phyloP scores from a whole-genome alignment of 768 basidiomycete genomes.

The Collybiopsis luxurians region DNA sequence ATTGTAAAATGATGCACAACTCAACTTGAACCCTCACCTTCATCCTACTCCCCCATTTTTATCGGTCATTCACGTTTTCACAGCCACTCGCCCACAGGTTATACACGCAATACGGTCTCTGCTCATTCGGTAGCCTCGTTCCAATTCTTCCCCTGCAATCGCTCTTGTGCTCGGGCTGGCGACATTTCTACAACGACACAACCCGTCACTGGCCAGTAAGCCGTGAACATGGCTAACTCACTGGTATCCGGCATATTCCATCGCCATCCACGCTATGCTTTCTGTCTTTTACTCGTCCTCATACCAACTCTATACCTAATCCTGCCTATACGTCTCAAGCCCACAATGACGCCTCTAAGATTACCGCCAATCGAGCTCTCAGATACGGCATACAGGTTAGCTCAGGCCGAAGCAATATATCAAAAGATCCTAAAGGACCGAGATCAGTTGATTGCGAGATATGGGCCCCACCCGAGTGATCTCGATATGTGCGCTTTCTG shows the following conservation, averaged over 20 bases:
- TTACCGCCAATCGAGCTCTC: constrained; percentile 27
- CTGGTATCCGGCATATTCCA: background rate
- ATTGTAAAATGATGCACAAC: no score
- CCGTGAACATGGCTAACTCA: background rate
- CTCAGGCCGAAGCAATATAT: constrained; percentile 45
- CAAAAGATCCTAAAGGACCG: constrained; percentile 38
- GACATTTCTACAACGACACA: no score
- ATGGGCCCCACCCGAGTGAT: constrained; percentile 49
- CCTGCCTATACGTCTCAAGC: constrained; percentile 28
- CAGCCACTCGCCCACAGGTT: no score
- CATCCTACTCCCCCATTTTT: no score
- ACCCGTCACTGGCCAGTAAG: no score
- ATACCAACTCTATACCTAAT: constrained; percentile 47
- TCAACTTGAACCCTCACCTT: no score
- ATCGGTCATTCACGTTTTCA: no score
- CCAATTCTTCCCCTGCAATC: no score
- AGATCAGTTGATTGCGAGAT: constrained; percentile 48
- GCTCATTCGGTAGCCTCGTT: no score
- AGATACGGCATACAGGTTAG: constrained; percentile 36
- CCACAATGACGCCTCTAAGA: constrained; percentile 32
- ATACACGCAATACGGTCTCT: no score
- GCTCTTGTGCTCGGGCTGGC: no score
- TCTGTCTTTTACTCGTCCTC: constrained; percentile 40
- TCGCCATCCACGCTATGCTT: constrained; percentile 52
- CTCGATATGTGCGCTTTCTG: constrained; percentile 39